Evolutionary conservation across 441 rosid genomes (phyloP), one percentile per base, ranked within the genome.

Genomic region (Theobroma grandiflorum): DNA sequence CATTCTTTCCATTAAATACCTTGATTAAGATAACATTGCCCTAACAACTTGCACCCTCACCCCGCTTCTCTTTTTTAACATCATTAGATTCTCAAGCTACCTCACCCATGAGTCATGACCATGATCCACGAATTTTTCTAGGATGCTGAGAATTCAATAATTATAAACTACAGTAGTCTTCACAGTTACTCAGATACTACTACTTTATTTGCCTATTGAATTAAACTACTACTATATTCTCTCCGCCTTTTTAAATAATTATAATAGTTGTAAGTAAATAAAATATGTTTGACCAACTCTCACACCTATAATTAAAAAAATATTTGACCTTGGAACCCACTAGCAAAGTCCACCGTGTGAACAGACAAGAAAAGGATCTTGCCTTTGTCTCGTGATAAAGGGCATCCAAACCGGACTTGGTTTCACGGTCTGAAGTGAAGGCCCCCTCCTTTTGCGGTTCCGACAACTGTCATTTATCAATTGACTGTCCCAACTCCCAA

Each of bases 81-180:
- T 74, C 77, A 73, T 57, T 20, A 73, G 65, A 73, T 73, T 73
- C 76, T 55, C 6, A 11, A 11, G 50, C 76, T 3, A 53, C 64
- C 18, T 55, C 64, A 72, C 47, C 8, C 2, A 12, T 6, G 31
- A 5, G 55, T 40, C 42, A 22, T 12, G 38, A 22, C 7, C 55
- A 52, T 72, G 4, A 52, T 35, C 6, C 16, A 18, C 35, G 0
- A 10, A 26, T 26, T 26, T 72, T 18, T 47, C 59, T 18, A 35
- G 31, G 20, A 52, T 35, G 12, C 14, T 8, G 45, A 37, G 16
- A 66, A 8, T 66, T 69, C 37, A 42, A 10, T 22, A 22, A 65
- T 43, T 10, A 66, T 18, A 65, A 67, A 64, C 20, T 8, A 16
- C 35, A 8, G 0, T n/a, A 43, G 8, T 18, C 33, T n/a, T 8